Evolutionary conservation across 106 monocot species (phyloP).

Genomic region (Acorus calamus): DNA sequence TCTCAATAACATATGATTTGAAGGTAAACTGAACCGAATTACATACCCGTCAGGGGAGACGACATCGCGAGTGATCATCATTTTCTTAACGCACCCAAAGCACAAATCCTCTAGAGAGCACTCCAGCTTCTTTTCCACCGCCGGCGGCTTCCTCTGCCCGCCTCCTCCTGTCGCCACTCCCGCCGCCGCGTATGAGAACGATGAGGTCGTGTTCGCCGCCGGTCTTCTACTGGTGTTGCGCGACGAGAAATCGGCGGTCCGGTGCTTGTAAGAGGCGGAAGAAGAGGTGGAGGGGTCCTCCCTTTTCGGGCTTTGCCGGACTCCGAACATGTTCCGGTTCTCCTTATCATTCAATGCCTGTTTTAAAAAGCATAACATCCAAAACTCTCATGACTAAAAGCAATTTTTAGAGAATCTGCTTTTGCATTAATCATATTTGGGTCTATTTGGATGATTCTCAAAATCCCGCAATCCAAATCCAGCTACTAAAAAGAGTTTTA

Average conservation of each 20-base stretch:
- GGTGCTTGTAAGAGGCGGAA: slow-evolving; percentile 1
- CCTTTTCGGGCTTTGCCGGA: too few species aligned
- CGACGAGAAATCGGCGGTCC: slow-evolving; percentile 3
- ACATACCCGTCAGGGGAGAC: slow-evolving; percentile 40
- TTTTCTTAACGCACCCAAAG: slow-evolving; percentile 43
- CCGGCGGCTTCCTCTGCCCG: slow-evolving; percentile 35
- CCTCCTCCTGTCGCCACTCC: slow-evolving; percentile 10
- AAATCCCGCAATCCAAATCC: too few species aligned
- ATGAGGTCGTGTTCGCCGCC: neutral
- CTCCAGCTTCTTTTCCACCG: slow-evolving; percentile 54
- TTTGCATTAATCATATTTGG: too few species aligned
- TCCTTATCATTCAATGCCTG: too few species aligned
- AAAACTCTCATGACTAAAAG: too few species aligned
- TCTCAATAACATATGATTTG: too few species aligned
- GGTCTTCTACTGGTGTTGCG: slow-evolving; percentile 2
- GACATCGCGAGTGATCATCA: slow-evolving; percentile 35
- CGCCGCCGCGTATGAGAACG: neutral
- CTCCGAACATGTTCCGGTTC: too few species aligned
- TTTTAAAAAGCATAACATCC: too few species aligned
- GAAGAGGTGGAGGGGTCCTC: too few species aligned
- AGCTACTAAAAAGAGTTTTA: too few species aligned
- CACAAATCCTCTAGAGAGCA: slow-evolving; percentile 74
- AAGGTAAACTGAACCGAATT: neutral
- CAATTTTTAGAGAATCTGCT: too few species aligned
- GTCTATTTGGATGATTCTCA: too few species aligned